Evolutionary conservation across 768 basidiomycete genomes (phyloP), one percentile per base, ranked within the genome.

Genomic region (Tylopilus subfusipes): DNA sequence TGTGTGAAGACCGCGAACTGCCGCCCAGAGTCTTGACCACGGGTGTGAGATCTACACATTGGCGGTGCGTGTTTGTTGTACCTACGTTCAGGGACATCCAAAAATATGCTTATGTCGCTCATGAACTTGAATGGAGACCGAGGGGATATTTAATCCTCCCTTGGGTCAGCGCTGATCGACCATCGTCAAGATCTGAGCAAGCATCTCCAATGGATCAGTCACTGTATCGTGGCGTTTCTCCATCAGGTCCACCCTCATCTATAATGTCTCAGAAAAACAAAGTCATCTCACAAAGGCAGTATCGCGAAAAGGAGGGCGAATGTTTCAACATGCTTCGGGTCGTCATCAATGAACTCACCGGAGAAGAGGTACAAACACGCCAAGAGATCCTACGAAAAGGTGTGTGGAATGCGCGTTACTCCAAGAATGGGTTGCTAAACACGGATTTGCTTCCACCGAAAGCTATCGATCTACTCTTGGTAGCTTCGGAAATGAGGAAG

Each of bases 351-450:
- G 50, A 64, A 1, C 57, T 68, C 14, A 65, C 62, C 0, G 57
- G 59, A 1, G 51, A 56, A 24, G 57, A 50, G 19, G 49, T 34
- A 0, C 55, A 49, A 9, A 65, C 57, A 2, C 60, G 68, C 11
- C 50, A 65, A 5, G 68, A 69, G 16, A 57, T 55, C 29, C 50
- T 69, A 10, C 57, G 21, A 22, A 60, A 53, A 61, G 63, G 67
- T 63, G 14, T 51, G 46, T 46, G 38, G 12, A 29, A 18, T 1
- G 9, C 9, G 25, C 43, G 2, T 11, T 14, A 8, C 29, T 18
- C 24, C 29, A 0, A 38, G 3, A 14, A 13, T 16, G 30, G 16
- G 3, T 36, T 19, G 2, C 52, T 55, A 10, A 51, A 40, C 8
- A 59, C 14, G 5, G 10, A 14, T 27, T 9, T 50, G n/a, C 10